These are phyloP conservation scores for Nothophoma quercina DNA, from an alignment of 2,329 filamentous ascomycete genomes.

Conservation along the genomic window DNA sequence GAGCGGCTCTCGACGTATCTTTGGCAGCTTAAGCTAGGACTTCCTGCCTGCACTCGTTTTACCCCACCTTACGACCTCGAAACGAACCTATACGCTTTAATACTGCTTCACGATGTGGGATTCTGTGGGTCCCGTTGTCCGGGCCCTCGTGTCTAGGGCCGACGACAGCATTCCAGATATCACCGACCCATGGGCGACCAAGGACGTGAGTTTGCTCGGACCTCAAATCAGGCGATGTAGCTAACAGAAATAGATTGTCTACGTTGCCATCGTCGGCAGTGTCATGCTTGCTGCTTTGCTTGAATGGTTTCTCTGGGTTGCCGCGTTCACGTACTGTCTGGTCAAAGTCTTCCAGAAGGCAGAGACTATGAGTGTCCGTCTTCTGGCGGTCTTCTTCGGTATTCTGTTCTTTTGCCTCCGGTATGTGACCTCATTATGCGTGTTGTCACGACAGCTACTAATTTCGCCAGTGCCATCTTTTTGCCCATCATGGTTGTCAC, in stretches of 20 bases:
- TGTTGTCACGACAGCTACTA: constrained; percentile 15
- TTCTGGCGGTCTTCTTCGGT: constrained; percentile 79
- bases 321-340: constrained; percentile 92
- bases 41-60: constrained; percentile 18
- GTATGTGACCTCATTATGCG: constrained; percentile 55
- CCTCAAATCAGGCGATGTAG: background rate
- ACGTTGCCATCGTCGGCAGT: constrained; percentile 79
- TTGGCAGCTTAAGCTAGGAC: constrained; percentile 18
- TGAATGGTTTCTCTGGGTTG: constrained; percentile 94
- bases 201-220: constrained; percentile 48
- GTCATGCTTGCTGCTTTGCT: constrained; percentile 85
- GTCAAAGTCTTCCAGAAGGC: constrained; percentile 89
- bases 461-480: constrained; percentile 72
- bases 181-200: constrained; percentile 48
- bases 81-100: constrained; percentile 21
- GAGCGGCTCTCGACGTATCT: constrained; percentile 4
- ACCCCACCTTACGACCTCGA: constrained; percentile 24
- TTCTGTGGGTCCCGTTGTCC: constrained; percentile 25
- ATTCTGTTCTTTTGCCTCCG: constrained; percentile 76
- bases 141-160: constrained; percentile 38
- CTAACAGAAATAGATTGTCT: constrained; percentile 72
- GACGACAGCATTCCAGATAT: constrained; percentile 42
- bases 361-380: constrained; percentile 81
- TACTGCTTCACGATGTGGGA: constrained; percentile 40
- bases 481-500: constrained; percentile 95